phyloP scores from a whole-genome alignment of 331 rosid species.

The Pyracantha coccinea region DNA sequence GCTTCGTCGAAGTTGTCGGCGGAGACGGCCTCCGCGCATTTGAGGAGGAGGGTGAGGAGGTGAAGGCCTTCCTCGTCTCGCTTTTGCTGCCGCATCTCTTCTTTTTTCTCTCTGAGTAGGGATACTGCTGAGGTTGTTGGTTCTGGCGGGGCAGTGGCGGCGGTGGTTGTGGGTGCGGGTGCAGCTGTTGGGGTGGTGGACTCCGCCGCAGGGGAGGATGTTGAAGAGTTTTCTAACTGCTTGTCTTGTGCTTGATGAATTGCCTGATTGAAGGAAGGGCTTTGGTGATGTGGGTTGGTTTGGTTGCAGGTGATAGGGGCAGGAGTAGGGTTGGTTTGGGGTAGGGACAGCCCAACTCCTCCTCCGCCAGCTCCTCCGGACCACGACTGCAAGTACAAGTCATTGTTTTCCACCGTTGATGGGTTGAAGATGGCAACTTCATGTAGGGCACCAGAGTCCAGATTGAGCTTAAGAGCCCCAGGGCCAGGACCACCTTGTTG shows the following conservation, averaged over 20 bases:
- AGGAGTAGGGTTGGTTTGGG: slow-evolving; percentile 11
- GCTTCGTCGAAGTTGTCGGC: slow-evolving; percentile 83
- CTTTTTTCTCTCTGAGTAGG: slow-evolving; percentile 45
- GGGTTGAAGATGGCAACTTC: slow-evolving; percentile 18
- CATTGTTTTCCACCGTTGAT: slow-evolving; percentile 23
- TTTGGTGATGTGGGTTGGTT: slow-evolving; percentile 5
- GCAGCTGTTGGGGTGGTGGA: background rate
- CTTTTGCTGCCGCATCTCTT: slow-evolving; percentile 69
- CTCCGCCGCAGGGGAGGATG: background rate
- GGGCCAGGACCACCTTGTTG: slow-evolving; percentile 2
- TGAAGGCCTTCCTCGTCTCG: slow-evolving; percentile 84
- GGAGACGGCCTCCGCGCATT: slow-evolving; percentile 92
- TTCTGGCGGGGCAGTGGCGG: background rate
- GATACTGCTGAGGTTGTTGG: background rate
- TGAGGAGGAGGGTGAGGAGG: slow-evolving; percentile 77
- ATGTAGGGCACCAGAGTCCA: slow-evolving; percentile 1
- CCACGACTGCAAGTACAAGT: slow-evolving; percentile 45
- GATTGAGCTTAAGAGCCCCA: slow-evolving; percentile 10
- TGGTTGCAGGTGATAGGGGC: slow-evolving; percentile 11
- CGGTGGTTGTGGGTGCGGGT: background rate
- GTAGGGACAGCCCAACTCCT: background rate
- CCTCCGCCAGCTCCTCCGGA: slow-evolving; percentile 4
- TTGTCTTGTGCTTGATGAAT: slow-evolving; percentile 14
- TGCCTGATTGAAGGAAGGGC: slow-evolving; percentile 19
- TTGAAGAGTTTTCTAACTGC: slow-evolving; percentile 11